These are phyloP conservation scores for Tripidium arundinaceum DNA, from an alignment of 202 grass and related monocot genomes.

Conservation along the genomic window DNA sequence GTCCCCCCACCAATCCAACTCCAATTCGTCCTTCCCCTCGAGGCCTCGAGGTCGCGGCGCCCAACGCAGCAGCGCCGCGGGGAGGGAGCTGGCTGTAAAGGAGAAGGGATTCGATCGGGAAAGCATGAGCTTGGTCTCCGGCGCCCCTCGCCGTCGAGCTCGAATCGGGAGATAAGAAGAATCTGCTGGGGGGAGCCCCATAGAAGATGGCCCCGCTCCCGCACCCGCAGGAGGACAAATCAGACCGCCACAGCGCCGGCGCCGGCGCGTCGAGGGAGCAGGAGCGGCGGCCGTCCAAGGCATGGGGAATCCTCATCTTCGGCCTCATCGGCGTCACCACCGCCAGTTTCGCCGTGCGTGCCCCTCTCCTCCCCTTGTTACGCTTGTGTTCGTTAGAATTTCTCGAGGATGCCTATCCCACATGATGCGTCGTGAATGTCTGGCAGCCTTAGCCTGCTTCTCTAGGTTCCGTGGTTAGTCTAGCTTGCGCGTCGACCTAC, in stretches of 20 bases:
- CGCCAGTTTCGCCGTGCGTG: constrained; percentile 60
- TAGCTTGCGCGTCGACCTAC: background rate
- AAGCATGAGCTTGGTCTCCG: constrained; percentile 60
- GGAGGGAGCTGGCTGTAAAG: too few relatives aligned
- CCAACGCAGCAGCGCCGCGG: too few relatives aligned
- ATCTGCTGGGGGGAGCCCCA: background rate
- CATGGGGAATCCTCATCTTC: constrained; percentile 78
- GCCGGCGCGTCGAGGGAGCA: constrained; percentile 24
- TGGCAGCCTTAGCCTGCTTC: background rate
- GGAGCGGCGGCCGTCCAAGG: constrained; percentile 46
- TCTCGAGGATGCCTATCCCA: too few relatives aligned
- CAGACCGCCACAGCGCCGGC: constrained; percentile 15
- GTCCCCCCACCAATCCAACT: too few relatives aligned
- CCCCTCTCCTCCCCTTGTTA: background rate
- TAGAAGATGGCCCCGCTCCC: constrained; percentile 38
- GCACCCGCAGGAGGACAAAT: constrained; percentile 36
- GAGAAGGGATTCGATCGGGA: constrained; percentile 18
- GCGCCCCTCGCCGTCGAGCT: constrained; percentile 16
- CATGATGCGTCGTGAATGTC: too few relatives aligned
- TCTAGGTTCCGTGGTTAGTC: background rate
- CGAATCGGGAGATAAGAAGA: constrained; percentile 41
- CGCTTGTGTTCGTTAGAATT: background rate
- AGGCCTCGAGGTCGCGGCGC: too few relatives aligned
- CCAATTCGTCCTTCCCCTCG: too few relatives aligned
- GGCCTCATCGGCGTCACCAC: constrained; percentile 77